phyloP scores from a whole-genome alignment of 768 basidiomycete species.

The Pulveroboletus sp. region DNA sequence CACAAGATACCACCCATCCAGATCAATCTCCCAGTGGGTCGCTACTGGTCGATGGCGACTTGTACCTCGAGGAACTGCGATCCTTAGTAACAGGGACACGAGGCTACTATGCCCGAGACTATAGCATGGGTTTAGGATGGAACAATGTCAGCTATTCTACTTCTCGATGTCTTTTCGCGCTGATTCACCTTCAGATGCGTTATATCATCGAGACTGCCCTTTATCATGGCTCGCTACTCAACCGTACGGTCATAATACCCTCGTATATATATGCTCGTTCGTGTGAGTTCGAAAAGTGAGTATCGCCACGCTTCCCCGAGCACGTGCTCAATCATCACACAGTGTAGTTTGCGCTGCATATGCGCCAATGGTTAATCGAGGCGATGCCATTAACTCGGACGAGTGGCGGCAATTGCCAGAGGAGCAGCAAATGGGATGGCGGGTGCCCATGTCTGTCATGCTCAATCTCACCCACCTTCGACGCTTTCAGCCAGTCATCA shows the following conservation, averaged over 20 bases:
- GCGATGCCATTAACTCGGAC: constrained; percentile 37
- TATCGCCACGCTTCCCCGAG: background rate
- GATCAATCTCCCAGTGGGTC: constrained; percentile 1
- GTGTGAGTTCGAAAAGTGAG: constrained; percentile 34
- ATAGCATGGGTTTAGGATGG: constrained; percentile 42
- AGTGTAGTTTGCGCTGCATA: constrained; percentile 39
- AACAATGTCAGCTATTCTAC: constrained; percentile 36
- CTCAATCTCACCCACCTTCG: constrained; percentile 41
- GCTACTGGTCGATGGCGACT: constrained; percentile 17
- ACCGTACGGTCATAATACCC: constrained; percentile 41
- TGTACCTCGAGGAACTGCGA: constrained; percentile 30
- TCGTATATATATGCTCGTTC: constrained; percentile 43
- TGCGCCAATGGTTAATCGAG: constrained; percentile 41
- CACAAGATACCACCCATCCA: background rate
- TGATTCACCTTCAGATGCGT: constrained; percentile 33
- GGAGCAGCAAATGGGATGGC: constrained; percentile 34
- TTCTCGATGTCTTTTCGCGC: background rate
- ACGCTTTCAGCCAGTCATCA: constrained; percentile 34
- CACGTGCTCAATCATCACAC: background rate
- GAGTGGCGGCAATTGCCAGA: constrained; percentile 40
- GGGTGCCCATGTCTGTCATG: constrained; percentile 36
- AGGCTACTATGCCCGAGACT: constrained; percentile 43
- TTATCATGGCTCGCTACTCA: constrained; percentile 39
- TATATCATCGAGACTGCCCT: constrained; percentile 46
- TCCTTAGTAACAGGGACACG: constrained; percentile 34